Evolutionary conservation across 352 stramenopile species (phyloP).

Genomic region (Bremia lactucae): DNA sequence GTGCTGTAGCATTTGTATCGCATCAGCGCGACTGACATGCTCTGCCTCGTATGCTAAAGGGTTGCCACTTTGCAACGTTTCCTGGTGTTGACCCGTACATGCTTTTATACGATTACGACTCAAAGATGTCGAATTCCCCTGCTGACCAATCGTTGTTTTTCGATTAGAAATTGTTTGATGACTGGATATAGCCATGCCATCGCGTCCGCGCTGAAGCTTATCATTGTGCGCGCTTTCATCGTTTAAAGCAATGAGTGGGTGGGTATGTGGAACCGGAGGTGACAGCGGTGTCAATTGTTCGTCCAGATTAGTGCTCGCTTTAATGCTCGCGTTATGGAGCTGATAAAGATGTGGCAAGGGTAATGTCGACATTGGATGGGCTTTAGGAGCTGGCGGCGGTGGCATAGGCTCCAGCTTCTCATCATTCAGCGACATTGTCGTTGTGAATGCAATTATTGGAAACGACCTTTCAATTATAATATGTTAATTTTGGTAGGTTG

Average conservation of each 20-base stretch:
- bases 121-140: conserved; percentile 45
- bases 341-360: background rate
- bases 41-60: conserved; percentile 17
- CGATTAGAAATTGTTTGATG: conserved; percentile 4
- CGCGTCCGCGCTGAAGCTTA: conserved; percentile 9
- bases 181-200: conserved; percentile 11
- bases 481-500: no score
- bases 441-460: no score
- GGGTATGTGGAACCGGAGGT: conserved; percentile 37
- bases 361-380: conserved; percentile 13
- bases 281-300: conserved; percentile 21
- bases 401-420: conserved; percentile 41
- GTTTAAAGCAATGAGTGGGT: conserved; percentile 33
- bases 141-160: conserved; percentile 15
- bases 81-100: conserved; percentile 13
- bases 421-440: no score
- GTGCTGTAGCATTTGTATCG: conserved; percentile 24
- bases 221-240: conserved; percentile 17
- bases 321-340: background rate
- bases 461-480: no score
- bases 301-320: conserved; percentile 6
- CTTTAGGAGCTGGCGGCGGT: conserved; percentile 30
- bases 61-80: conserved; percentile 8
- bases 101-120: conserved; percentile 31
- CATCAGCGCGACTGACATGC: conserved; percentile 34